These are phyloP conservation scores for Scheffersomyces cryptocercus DNA, from an alignment of 1,139 yeast species.

Conservation along the genomic window DNA sequence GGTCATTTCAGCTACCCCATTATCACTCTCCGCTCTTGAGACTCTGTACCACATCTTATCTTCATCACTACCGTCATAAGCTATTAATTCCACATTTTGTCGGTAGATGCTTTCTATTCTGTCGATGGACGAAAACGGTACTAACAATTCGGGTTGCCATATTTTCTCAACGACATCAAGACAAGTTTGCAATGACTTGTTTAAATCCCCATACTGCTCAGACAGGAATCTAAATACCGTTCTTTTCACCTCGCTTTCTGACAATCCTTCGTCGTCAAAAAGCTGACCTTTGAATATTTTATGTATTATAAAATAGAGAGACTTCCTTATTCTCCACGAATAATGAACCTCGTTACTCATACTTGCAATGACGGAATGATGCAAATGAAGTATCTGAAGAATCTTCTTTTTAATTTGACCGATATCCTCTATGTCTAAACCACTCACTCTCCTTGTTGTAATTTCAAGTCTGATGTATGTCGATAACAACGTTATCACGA, in stretches of 20 bases:
- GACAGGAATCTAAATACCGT: neutral
- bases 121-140: neutral
- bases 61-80: neutral
- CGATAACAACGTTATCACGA: neutral
- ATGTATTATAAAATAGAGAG: neutral
- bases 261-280: neutral
- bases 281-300: neutral
- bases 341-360: neutral
- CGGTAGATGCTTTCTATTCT: neutral
- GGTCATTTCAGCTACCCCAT: too few species aligned
- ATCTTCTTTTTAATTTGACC: neutral
- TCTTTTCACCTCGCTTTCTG: neutral
- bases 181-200: neutral
- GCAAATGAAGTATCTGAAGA: neutral
- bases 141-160: neutral
- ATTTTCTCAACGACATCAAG: neutral
- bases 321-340: neutral
- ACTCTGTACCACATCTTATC: neutral
- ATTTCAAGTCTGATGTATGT: neutral
- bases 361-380: neutral
- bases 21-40: neutral
- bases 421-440: neutral
- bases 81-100: neutral
- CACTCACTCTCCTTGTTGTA: neutral
- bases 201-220: neutral